Percentiles rank a stretch among this genome's conserved stretches.
These are phyloP conservation scores for Saccharomyces hybrid DNA, from an alignment of 1,139 yeast species.

Conservation along the genomic window DNA sequence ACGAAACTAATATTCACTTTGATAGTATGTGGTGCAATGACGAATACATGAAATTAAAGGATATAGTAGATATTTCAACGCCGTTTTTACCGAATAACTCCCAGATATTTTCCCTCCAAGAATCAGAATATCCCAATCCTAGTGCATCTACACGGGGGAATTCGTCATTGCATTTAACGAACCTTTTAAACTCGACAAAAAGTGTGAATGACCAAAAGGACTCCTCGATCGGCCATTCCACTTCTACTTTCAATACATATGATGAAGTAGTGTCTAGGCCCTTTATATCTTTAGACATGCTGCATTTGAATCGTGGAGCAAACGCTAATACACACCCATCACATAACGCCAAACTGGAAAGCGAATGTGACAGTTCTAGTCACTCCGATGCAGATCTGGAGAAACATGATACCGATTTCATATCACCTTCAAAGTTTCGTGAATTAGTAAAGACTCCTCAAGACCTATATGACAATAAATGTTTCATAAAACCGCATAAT, in stretches of 20 bases:
- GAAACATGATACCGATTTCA: constrained; percentile 29
- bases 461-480: constrained; percentile 49
- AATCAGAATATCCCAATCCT: not conserved
- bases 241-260: not conserved
- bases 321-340: not conserved
- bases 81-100: not conserved
- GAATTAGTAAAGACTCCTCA: constrained; percentile 56
- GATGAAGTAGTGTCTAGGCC: constrained; percentile 15
- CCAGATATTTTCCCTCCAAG: not conserved
- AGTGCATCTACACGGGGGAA: not conserved
- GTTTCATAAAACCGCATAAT: constrained; percentile 47
- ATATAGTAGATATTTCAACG: constrained; percentile 27
- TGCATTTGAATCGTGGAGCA: not conserved
- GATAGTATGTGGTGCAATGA: constrained; percentile 36
- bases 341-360: not conserved
- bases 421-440: constrained; percentile 48
- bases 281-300: constrained; percentile 18
- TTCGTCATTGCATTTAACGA: not conserved
- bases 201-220: not conserved
- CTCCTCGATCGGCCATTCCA: not conserved
- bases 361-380: not conserved
- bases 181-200: not conserved
- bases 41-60: constrained; percentile 54
- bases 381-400: constrained; percentile 3
- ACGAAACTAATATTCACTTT: constrained; percentile 9